Evolutionary conservation across 805 yeast species (phyloP), one percentile per base, ranked within the genome.

Genomic region (Blastobotrys mokoenaii): DNA sequence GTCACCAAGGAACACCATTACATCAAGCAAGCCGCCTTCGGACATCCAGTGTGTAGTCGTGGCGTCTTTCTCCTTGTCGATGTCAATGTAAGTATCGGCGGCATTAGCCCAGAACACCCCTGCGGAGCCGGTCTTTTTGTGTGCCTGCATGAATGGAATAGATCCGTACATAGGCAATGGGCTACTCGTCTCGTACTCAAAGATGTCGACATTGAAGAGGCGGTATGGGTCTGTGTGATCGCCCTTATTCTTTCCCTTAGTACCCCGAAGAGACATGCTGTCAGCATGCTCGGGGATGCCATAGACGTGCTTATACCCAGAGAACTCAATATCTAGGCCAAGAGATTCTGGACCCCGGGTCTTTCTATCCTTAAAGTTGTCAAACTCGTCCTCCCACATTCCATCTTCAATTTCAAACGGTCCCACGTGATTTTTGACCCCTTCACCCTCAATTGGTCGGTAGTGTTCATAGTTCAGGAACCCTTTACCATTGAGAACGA

Each of bases 261-360:
- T 89, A 52, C 84, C 90, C 46, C 79, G 78, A 52, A 93, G 68
- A 15, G 81, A 71, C 41, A 93, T 65, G 1, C 82, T 68, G 54
- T 86, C 95, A 0, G 97, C 90, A 58, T 93, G 98, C 63, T 93
- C 98, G 0, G 98, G 97, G 38, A 93, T 83, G n/a, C 99, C 99
- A 61, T 77, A 93, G 1, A 86, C 84, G 56, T 82, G 72, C 3
- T 68, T 60, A 53, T 71, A 81, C 0, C 77, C 80, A 2, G 64
- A 58, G 52, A 93, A 80, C 0, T 77, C 65, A 48, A 87, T 73
- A 61, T 93, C 99, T 25, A 84, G 52, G 0, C 82, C 96, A 20
- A 93, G 71, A 0, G 96, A 77, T 62, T 93, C 97, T 0, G 98
- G 97, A 10, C 72, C 72, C 25, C 58, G 52, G 6, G 88, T 86